phyloP scores from a whole-genome alignment of 495 filamentous ascomycete genomes.

The Penicillium nucicola region DNA sequence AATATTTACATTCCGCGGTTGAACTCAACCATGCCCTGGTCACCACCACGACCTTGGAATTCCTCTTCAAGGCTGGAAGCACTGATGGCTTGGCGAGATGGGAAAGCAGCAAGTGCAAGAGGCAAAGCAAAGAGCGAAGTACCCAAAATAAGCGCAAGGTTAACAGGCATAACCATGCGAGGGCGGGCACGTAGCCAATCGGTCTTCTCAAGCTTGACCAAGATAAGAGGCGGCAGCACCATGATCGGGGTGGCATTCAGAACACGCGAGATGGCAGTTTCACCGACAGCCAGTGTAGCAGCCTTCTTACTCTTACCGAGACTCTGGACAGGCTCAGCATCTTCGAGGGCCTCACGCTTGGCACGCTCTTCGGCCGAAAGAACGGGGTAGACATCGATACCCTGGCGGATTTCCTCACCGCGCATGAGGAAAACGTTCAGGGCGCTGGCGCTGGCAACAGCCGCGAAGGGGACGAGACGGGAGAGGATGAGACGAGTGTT shows the following conservation, averaged over 20 bases:
- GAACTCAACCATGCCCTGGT: slow-evolving; percentile 77
- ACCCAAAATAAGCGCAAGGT: slow-evolving; percentile 75
- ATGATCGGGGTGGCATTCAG: slow-evolving; percentile 95
- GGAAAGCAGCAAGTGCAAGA: slow-evolving; percentile 77
- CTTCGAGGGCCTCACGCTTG: slow-evolving; percentile 52
- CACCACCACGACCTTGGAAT: slow-evolving; percentile 74
- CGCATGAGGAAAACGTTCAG: slow-evolving; percentile 98
- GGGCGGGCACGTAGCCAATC: slow-evolving; percentile 73
- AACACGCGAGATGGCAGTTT: slow-evolving; percentile 86
- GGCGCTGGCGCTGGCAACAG: slow-evolving; percentile 83
- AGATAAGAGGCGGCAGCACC: slow-evolving; percentile 82
- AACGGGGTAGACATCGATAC: slow-evolving; percentile 91
- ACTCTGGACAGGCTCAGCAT: slow-evolving; percentile 50
- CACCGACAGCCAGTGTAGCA: slow-evolving; percentile 80
- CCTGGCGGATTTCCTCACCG: slow-evolving; percentile 85
- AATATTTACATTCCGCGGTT: slow-evolving; percentile 75
- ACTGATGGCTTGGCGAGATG: slow-evolving; percentile 76
- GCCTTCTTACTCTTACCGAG: slow-evolving; percentile 85
- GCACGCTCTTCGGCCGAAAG: slow-evolving; percentile 39
- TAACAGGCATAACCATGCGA: slow-evolving; percentile 69
- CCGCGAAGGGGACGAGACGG: slow-evolving; percentile 90
- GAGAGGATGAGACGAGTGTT: slow-evolving; percentile 68
- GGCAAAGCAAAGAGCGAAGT: slow-evolving; percentile 83
- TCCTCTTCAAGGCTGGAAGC: slow-evolving; percentile 73
- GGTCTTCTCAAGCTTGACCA: slow-evolving; percentile 76